These are phyloP conservation scores for Excoecaria cochinchinensis DNA, from an alignment of 345 rosid species.

Conservation along the genomic window DNA sequence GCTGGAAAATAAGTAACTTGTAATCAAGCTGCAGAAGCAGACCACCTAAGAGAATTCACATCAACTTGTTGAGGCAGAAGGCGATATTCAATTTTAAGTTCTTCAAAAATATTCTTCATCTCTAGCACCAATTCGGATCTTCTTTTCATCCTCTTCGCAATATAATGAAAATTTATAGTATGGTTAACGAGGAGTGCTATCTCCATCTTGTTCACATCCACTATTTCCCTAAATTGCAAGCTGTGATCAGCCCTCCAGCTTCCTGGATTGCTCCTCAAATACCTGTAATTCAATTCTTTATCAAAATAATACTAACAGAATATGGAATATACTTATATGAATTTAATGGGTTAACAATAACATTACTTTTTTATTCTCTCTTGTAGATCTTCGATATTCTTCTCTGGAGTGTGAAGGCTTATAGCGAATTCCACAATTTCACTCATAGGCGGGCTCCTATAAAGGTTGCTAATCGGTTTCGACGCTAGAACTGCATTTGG, in stretches of 20 bases:
- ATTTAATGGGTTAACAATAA: neutral
- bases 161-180: constrained; percentile 66
- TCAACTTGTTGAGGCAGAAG: constrained; percentile 68
- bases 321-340: too few relatives aligned
- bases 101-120: constrained; percentile 56
- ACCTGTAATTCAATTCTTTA: constrained; percentile 29
- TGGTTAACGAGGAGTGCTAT: constrained; percentile 52
- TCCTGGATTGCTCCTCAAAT: constrained; percentile 56
- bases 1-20: neutral
- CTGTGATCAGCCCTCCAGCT: constrained; percentile 53
- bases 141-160: constrained; percentile 46
- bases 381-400: constrained; percentile 14
- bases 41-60: constrained; percentile 25
- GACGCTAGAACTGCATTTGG: constrained; percentile 12
- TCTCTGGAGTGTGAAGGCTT: constrained; percentile 19
- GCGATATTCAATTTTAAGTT: constrained; percentile 47
- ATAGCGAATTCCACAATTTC: constrained; percentile 20
- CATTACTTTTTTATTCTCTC: constrained; percentile 16
- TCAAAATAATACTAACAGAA: too few relatives aligned
- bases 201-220: constrained; percentile 66
- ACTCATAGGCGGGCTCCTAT: constrained; percentile 29
- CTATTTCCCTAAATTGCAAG: constrained; percentile 56
- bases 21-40: constrained; percentile 22
- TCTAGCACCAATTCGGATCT: constrained; percentile 57
- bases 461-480: constrained; percentile 32